phyloP scores from a whole-genome alignment of 2,329 filamentous ascomycete genomes.

The Lecanicillium sp. region DNA sequence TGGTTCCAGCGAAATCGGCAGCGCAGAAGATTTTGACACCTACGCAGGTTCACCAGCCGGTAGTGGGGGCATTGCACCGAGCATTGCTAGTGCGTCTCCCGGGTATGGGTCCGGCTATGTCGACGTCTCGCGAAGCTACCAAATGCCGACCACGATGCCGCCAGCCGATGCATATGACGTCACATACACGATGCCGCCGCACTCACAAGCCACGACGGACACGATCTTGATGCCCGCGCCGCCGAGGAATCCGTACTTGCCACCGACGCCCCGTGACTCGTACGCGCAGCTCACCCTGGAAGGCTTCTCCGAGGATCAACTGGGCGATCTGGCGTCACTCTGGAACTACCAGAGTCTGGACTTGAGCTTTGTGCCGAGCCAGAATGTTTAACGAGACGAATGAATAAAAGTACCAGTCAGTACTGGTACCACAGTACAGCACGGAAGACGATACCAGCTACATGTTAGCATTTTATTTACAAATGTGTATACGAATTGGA shows the following conservation, averaged over 20 bases:
- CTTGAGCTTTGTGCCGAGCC: slow-evolving; percentile 21
- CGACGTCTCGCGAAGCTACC: background rate
- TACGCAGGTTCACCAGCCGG: slow-evolving; percentile 4
- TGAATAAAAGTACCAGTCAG: no score
- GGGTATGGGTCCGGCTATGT: background rate
- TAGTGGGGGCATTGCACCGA: slow-evolving; percentile 1
- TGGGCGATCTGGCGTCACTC: slow-evolving; percentile 27
- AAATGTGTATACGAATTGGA: background rate
- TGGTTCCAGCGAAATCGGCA: slow-evolving; percentile 13
- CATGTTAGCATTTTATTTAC: background rate
- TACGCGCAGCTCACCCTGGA: slow-evolving; percentile 20
- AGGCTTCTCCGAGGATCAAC: slow-evolving; percentile 27
- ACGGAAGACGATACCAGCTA: no score
- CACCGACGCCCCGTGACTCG: slow-evolving; percentile 13
- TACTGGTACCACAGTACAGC: no score
- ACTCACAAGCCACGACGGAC: background rate
- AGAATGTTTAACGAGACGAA: background rate
- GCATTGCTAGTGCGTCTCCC: slow-evolving; percentile 4
- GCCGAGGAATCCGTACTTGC: slow-evolving; percentile 13
- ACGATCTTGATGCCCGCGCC: slow-evolving; percentile 1
- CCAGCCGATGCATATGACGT: background rate
- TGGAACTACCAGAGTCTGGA: slow-evolving; percentile 31
- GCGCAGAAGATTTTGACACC: slow-evolving; percentile 4
- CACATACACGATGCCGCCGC: slow-evolving; percentile 1
- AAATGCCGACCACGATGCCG: background rate